phyloP scores from a whole-genome alignment of 495 filamentous ascomycete species.

The Hypoxylon rickii region DNA sequence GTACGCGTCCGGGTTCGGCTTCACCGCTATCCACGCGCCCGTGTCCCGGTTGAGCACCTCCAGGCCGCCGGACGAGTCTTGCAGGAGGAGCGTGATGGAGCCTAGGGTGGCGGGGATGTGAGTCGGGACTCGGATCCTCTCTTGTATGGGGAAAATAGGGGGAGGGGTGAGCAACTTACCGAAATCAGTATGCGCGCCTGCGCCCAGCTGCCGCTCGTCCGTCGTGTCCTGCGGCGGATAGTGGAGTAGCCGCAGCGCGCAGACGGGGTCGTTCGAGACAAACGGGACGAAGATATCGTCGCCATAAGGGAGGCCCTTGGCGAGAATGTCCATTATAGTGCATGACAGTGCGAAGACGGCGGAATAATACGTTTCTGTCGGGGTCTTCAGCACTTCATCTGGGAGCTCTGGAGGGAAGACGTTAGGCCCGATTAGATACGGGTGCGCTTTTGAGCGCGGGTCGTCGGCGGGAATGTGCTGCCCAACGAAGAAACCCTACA shows the following conservation, averaged over 20 bases:
- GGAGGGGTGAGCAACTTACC: slow-evolving; percentile 12
- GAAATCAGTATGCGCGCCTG: slow-evolving; percentile 59
- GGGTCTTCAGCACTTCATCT: slow-evolving; percentile 21
- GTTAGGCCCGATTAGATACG: slow-evolving; percentile 51
- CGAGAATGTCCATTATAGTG: slow-evolving; percentile 44
- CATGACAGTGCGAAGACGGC: slow-evolving; percentile 40
- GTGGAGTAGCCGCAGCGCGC: slow-evolving; percentile 46
- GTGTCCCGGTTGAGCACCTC: slow-evolving; percentile 49
- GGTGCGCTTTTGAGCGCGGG: slow-evolving; percentile 42
- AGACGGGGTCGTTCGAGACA: slow-evolving; percentile 42
- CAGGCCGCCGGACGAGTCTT: slow-evolving; percentile 46
- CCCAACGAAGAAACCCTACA: slow-evolving; percentile 51
- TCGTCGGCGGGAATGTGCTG: slow-evolving; percentile 50
- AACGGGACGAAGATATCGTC: slow-evolving; percentile 48
- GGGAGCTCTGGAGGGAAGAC: slow-evolving; percentile 46
- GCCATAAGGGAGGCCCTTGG: slow-evolving; percentile 46
- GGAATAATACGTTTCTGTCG: slow-evolving; percentile 39
- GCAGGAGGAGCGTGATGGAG: slow-evolving; percentile 51
- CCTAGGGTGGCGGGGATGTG: slow-evolving; percentile 27
- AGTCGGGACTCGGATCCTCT: not conserved
- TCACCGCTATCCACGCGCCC: slow-evolving; percentile 45
- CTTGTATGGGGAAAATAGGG: not conserved
- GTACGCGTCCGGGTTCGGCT: slow-evolving; percentile 52
- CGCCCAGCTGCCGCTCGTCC: slow-evolving; percentile 42
- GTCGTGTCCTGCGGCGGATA: slow-evolving; percentile 50